phyloP scores from a whole-genome alignment of 2,329 filamentous ascomycete genomes.

The Aspergillus niger region DNA sequence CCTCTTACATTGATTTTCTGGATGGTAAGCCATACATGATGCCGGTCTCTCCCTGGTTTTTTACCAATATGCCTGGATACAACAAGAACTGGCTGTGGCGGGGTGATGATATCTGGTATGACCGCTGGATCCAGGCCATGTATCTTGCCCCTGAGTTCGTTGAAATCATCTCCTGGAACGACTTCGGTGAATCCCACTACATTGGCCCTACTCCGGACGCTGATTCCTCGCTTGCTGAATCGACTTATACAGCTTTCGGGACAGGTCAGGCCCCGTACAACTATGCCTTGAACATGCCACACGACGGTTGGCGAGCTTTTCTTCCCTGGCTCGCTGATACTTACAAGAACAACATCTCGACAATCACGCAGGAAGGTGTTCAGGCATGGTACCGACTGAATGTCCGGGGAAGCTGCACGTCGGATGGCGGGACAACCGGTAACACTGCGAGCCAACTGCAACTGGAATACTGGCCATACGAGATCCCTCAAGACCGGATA shows the following conservation, averaged over 20 bases:
- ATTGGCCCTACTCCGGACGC: slow-evolving; percentile 45
- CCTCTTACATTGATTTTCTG: slow-evolving; percentile 41
- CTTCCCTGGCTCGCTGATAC: slow-evolving; percentile 38
- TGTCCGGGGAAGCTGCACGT: slow-evolving; percentile 17
- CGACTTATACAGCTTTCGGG: slow-evolving; percentile 37
- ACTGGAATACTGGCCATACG: slow-evolving; percentile 21
- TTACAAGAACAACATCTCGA: slow-evolving; percentile 32
- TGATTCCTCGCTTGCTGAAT: background rate
- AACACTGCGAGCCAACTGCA: slow-evolving; percentile 29
- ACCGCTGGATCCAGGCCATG: slow-evolving; percentile 59
- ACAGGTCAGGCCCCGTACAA: slow-evolving; percentile 42
- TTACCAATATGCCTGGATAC: slow-evolving; percentile 58
- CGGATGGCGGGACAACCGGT: slow-evolving; percentile 26
- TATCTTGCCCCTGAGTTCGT: slow-evolving; percentile 54
- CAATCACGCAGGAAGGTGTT: slow-evolving; percentile 26
- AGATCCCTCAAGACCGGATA: slow-evolving; percentile 20
- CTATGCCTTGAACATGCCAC: slow-evolving; percentile 30
- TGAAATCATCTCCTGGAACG: slow-evolving; percentile 62
- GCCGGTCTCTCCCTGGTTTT: slow-evolving; percentile 59
- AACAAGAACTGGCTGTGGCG: slow-evolving; percentile 65
- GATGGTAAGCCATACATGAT: slow-evolving; percentile 51
- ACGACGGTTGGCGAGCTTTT: slow-evolving; percentile 33
- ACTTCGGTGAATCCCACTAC: slow-evolving; percentile 63
- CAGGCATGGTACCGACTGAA: slow-evolving; percentile 30
- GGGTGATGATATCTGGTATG: slow-evolving; percentile 61